Evolutionary conservation across 1,284 basidiomycete species (phyloP).

Genomic region (Chondrostereum purpureum): DNA sequence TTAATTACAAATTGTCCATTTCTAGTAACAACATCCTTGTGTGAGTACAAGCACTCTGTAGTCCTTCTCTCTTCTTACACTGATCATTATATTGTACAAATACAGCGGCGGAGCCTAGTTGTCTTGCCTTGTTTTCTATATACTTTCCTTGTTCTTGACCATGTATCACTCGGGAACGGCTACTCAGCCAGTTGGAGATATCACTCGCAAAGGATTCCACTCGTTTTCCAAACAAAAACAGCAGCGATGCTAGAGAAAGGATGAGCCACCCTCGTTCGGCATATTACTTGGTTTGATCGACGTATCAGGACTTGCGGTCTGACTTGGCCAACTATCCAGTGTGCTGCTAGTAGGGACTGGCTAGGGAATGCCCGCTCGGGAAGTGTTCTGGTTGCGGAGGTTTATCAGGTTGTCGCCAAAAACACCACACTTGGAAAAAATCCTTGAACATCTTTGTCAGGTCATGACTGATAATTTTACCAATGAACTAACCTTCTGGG

Average conservation of each 20-base stretch:
- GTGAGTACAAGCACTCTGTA: constrained; percentile 48
- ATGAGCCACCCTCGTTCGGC: no score
- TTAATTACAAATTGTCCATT: constrained; percentile 17
- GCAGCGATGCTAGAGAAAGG: no score
- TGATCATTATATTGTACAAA: constrained; percentile 8
- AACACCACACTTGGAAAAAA: constrained; percentile 27
- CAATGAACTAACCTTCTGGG: constrained; percentile 30
- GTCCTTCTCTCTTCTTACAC: constrained; percentile 4
- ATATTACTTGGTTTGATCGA: no score
- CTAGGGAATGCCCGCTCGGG: no score
- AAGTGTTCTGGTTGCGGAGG: neutral
- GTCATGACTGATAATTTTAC: neutral
- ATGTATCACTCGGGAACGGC: neutral
- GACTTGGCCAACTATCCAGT: no score
- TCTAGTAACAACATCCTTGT: constrained; percentile 89
- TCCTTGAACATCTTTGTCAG: constrained; percentile 22
- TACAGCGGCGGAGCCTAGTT: constrained; percentile 63
- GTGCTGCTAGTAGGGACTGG: no score
- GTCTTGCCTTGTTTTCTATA: constrained; percentile 8
- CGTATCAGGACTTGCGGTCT: no score
- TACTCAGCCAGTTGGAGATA: no score
- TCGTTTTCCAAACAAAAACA: no score
- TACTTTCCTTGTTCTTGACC: constrained; percentile 8
- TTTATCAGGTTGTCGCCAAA: constrained; percentile 17
- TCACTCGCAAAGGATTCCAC: no score